Conservation (phyloP, 192 early-diverging fungal genomes). For the Entomortierella beljakovae region DNA sequence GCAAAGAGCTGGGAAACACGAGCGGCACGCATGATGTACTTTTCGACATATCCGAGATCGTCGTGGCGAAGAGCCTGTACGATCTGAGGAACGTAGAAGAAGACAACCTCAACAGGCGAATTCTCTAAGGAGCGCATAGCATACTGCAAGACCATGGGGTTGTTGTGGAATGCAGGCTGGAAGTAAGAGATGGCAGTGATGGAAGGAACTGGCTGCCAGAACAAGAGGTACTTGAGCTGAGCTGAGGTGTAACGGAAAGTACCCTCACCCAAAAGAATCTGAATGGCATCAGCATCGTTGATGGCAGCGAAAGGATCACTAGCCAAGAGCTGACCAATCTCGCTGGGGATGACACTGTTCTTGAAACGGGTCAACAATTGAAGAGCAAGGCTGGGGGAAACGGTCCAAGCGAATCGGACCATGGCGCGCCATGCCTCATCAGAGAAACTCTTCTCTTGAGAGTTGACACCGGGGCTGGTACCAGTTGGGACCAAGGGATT, state of each 20-base stretch:
- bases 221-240: constrained; percentile 75
- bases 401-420: constrained; percentile 84
- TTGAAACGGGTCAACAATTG: constrained; percentile 82
- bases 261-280: constrained; percentile 76
- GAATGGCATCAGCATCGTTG: constrained; percentile 76
- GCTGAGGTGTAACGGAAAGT: constrained; percentile 23
- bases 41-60: constrained; percentile 89
- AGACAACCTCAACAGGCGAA: constrained; percentile 94
- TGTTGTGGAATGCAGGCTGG: constrained; percentile 73
- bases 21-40: constrained; percentile 92
- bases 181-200: constrained; percentile 88
- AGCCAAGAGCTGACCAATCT: constrained; percentile 72
- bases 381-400: constrained; percentile 83
- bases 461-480: constrained; percentile 12
- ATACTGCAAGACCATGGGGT: constrained; percentile 95
- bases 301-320: constrained; percentile 74
- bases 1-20: constrained; percentile 96
- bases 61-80: constrained; percentile 96
- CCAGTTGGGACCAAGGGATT: constrained; percentile 64
- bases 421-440: constrained; percentile 79
- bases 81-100: constrained; percentile 99
- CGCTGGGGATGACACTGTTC: constrained; percentile 70
- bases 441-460: constrained; percentile 47
- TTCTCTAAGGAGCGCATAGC: constrained; percentile 89
- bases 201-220: constrained; percentile 92